Base-by-base conservation (phyloP, 1,284 basidiomycete genomes). In the Marasmius tenuissimus region DNA sequence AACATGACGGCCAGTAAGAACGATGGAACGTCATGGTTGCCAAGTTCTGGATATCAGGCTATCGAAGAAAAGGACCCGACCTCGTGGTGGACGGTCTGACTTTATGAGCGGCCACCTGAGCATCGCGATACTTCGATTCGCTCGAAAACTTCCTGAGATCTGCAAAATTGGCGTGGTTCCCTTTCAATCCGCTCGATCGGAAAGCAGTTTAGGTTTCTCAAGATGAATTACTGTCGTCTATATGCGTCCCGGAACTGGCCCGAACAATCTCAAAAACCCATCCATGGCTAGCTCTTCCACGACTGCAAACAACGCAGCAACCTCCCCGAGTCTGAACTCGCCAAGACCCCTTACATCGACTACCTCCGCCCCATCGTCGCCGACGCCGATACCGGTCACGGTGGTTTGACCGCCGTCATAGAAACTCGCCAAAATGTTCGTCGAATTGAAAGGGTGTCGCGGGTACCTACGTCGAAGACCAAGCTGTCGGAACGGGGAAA, bases 231-330 rank as follows among this genome's bases (percentile, higher is more conserved):
- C 4, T 27, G 27, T 27, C 4, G 27, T 27, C 27, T 27, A 27
- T 27, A 27, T 27, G 27, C 27, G 27, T 1, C 96, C 92, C 62
- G 96, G 94, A 76, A 97, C 94, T 16, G 94, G 96, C 0, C 94
- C 94, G 8, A 94, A 94, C 80, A 93, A 94, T 80, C 93, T 94
- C 58, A 91, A 95, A 74, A 90, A 94, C 64, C 78, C 94, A 49
- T 93, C 94, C 81, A 86, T 90, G 82, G 93, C 93, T 93, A 95
- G 70, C 85, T 93, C 58, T 92, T 94, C 81, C 93, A 95, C 71
- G 93, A 95, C 74, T 85, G 92, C 63, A 95, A 94, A 72, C 93
- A 94, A 70, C 88, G 94, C 27, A 84, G 86, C 8, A 80, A 76
- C 67, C 72, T 96, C 78, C 80, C 88, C n/a, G 86, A 91, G 27